These are phyloP conservation scores for Fomitopsis palustris DNA, from an alignment of 1,284 basidiomycete species.

Conservation along the genomic window DNA sequence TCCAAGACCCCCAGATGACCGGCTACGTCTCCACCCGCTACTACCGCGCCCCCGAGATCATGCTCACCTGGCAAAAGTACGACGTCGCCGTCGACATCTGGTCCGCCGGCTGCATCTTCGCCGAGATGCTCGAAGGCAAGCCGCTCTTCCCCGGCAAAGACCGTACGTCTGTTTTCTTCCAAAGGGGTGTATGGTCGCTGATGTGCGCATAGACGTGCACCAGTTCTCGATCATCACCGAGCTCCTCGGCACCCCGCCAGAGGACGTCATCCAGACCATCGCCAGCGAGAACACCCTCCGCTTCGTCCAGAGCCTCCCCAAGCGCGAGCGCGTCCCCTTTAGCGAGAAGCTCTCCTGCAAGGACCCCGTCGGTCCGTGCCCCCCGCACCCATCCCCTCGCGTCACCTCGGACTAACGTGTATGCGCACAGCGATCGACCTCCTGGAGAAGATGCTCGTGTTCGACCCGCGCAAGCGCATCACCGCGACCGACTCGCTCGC, in stretches of 20 bases:
- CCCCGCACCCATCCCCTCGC: not conserved
- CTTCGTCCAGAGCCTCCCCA: slow-evolving; percentile 96
- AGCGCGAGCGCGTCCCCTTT: slow-evolving; percentile 94
- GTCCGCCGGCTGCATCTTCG: slow-evolving; percentile 99
- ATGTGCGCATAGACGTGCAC: slow-evolving; percentile 79
- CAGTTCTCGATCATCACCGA: slow-evolving; percentile 99
- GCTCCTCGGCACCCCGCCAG: slow-evolving; percentile 93
- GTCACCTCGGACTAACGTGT: slow-evolving; percentile 7
- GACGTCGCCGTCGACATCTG: slow-evolving; percentile 99
- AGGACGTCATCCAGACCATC: slow-evolving; percentile 99
- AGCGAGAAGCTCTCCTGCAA: slow-evolving; percentile 89
- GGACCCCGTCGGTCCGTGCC: slow-evolving; percentile 74
- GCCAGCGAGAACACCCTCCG: slow-evolving; percentile 98
- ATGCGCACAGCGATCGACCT: slow-evolving; percentile 78
- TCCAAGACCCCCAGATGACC: slow-evolving; percentile 99
- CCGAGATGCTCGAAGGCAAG: slow-evolving; percentile 99
- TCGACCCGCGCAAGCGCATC: slow-evolving; percentile 97
- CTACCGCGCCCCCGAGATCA: slow-evolving; percentile 99
- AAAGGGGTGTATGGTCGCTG: not conserved
- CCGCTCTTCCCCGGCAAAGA: slow-evolving; percentile 99
- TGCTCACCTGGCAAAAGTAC: slow-evolving; percentile 99
- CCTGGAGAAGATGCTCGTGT: slow-evolving; percentile 98
- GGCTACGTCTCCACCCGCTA: slow-evolving; percentile 99
- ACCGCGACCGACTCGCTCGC: slow-evolving; percentile 88
- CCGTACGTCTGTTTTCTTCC: slow-evolving; percentile 47